These are phyloP conservation scores for Apiospora arundinis DNA, from an alignment of 2,329 filamentous ascomycete species.

Conservation along the genomic window DNA sequence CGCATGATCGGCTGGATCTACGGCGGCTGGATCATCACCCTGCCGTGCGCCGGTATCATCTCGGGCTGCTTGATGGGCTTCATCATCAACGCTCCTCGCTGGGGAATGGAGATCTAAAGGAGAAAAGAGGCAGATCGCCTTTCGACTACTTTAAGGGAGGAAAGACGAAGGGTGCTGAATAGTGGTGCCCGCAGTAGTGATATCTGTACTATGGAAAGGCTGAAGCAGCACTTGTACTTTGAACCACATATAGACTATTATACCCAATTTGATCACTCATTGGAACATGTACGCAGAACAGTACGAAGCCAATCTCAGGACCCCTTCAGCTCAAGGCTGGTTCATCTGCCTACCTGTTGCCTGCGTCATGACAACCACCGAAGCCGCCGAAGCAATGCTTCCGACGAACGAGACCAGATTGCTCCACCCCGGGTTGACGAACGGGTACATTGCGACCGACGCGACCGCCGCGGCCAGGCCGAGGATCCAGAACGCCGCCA, in stretches of 20 bases:
- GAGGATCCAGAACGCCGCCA: neutral
- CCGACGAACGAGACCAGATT: neutral
- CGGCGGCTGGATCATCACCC: conserved; percentile 65
- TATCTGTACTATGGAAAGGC: neutral
- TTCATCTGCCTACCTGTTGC: neutral
- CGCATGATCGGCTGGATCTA: conserved; percentile 67
- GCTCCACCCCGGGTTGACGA: neutral
- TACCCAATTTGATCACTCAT: neutral
- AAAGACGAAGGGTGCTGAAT: too few species aligned
- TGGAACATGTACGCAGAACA: neutral
- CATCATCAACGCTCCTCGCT: conserved; percentile 65
- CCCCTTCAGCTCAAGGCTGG: neutral
- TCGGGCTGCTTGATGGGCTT: conserved; percentile 67
- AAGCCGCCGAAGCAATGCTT: neutral
- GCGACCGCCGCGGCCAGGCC: neutral
- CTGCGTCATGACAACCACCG: neutral
- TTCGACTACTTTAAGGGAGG: too few species aligned
- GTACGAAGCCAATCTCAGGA: neutral
- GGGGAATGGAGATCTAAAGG: conserved; percentile 34
- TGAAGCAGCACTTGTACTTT: neutral
- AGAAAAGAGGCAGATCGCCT: too few species aligned
- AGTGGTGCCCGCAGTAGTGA: too few species aligned
- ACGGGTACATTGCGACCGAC: too few species aligned
- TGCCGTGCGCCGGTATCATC: conserved; percentile 62
- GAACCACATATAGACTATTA: neutral